Evolutionary conservation across 371 early-diverging fungal species (phyloP).

Genomic region (Rhizopus sp.): DNA sequence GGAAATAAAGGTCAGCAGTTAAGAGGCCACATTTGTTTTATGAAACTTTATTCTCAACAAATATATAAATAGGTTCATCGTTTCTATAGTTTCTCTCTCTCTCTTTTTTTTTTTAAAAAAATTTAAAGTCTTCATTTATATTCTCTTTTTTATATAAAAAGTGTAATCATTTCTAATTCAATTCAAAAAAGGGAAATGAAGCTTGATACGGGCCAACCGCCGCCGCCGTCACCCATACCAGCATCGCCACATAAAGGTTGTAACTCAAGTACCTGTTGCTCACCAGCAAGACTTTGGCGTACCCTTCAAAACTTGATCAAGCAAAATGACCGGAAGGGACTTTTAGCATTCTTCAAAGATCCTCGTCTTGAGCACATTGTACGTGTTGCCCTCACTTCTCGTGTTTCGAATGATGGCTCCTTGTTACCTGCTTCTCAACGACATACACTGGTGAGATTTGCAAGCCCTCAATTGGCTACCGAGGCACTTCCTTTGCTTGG

Average conservation of each 20-base stretch:
- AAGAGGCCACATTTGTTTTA: too few relatives aligned
- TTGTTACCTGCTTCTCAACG: conserved; percentile 27
- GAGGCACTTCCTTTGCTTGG: conserved; percentile 18
- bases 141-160: too few relatives aligned
- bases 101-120: too few relatives aligned
- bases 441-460: conserved; percentile 19
- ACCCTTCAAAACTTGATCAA: conserved; percentile 27
- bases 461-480: neutral
- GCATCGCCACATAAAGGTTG: conserved; percentile 24
- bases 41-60: too few relatives aligned
- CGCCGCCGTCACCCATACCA: neutral
- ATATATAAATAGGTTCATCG: too few relatives aligned
- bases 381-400: conserved; percentile 24
- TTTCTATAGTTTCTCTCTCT: too few relatives aligned
- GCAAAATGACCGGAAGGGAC: conserved; percentile 10
- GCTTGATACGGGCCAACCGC: neutral
- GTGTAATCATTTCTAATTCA: too few relatives aligned
- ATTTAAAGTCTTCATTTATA: too few relatives aligned
- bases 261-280: conserved; percentile 28
- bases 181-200: conserved; percentile 2
- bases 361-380: conserved; percentile 21
- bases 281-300: conserved; percentile 32
- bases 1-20: too few relatives aligned
- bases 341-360: conserved; percentile 23
- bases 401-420: conserved; percentile 25